A percentile compares a stretch with the other conserved stretches of the same genome.
These are phyloP conservation scores for Pestalotiopsis sp. DNA, from an alignment of 2,329 filamentous ascomycete genomes.

Conservation along the genomic window DNA sequence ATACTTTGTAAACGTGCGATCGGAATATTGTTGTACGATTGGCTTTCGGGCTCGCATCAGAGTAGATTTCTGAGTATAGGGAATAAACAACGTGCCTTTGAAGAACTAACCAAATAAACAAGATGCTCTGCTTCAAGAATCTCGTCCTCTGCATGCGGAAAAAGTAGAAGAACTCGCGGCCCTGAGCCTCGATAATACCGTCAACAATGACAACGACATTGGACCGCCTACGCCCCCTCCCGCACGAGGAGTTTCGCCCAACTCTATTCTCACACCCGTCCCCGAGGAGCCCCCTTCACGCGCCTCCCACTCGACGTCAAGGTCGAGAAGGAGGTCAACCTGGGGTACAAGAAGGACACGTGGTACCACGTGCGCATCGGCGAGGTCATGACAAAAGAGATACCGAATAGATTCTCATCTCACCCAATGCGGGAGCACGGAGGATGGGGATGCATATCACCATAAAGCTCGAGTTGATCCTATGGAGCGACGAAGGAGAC, in stretches of 20 bases:
- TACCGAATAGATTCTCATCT: no score
- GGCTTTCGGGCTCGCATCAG: no score
- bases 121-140: background rate
- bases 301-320: background rate
- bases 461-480: no score
- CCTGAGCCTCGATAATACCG: background rate
- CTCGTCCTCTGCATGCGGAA: background rate
- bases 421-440: no score
- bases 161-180: background rate
- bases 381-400: background rate
- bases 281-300: background rate
- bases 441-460: no score
- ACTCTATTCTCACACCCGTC: background rate
- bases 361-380: conserved; percentile 10
- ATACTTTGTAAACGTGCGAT: no score
- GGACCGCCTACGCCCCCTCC: background rate
- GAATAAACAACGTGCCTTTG: no score
- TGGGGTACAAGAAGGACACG: background rate
- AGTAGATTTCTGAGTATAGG: no score
- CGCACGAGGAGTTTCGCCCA: background rate
- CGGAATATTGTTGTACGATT: no score
- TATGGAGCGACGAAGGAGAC: no score
- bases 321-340: conserved; percentile 7
- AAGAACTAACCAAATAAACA: no score
- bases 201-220: background rate